Percentiles rank a stretch among this genome's conserved stretches.
Evolutionary conservation across 495 filamentous ascomycete genomes (phyloP).

Genomic region (Daldinia loculata): DNA sequence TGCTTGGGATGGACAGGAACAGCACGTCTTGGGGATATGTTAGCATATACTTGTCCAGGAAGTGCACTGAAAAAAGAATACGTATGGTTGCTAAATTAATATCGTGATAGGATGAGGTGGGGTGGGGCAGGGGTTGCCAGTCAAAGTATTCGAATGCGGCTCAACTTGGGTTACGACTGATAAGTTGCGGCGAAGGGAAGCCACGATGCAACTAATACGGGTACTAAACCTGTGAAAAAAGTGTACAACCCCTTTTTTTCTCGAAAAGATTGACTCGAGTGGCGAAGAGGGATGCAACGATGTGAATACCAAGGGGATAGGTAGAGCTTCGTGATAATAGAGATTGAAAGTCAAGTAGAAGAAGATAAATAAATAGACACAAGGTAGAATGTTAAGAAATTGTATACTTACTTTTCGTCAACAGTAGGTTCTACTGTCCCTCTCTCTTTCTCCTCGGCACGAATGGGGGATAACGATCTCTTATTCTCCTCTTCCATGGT

Average conservation of each 20-base stretch:
- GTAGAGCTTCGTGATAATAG: background rate
- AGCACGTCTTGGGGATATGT: constrained; percentile 9
- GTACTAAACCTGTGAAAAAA: background rate
- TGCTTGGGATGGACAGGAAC: constrained; percentile 5
- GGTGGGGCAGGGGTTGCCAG: background rate
- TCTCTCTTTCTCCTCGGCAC: background rate
- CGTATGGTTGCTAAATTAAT: background rate
- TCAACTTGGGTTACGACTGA: background rate
- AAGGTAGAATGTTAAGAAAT: background rate
- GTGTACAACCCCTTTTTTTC: no score
- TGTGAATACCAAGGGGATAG: background rate
- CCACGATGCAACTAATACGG: background rate
- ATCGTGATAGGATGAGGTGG: background rate
- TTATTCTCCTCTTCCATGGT: constrained; percentile 16
- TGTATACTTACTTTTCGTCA: constrained; percentile 17
- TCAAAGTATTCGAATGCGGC: background rate
- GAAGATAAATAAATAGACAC: background rate
- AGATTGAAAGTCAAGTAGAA: background rate
- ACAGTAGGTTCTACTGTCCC: background rate
- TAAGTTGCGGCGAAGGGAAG: background rate
- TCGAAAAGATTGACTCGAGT: background rate
- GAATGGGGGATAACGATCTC: background rate
- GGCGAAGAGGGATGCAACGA: background rate
- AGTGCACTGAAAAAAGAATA: background rate
- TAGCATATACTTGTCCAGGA: constrained; percentile 12